Evolutionary conservation across 208 protist species (phyloP).

Genomic region (Perkinsela sp.): DNA sequence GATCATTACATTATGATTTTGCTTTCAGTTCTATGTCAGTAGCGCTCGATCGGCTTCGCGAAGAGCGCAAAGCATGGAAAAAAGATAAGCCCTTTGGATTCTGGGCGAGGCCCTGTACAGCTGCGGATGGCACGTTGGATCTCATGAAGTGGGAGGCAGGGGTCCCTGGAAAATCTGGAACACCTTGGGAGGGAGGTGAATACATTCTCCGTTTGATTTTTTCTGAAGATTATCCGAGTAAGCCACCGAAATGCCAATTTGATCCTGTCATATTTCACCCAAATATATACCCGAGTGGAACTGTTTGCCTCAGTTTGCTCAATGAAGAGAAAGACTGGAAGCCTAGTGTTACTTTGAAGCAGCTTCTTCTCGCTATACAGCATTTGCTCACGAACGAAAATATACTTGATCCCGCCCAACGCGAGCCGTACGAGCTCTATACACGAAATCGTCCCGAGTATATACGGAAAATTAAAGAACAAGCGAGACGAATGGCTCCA

Average conservation of each 20-base stretch:
- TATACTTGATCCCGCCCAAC: conserved; percentile 84
- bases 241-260: conserved; percentile 91
- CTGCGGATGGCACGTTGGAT: conserved; percentile 37
- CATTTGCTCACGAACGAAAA: conserved; percentile 89
- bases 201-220: conserved; percentile 79
- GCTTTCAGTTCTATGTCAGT: conserved; percentile 13
- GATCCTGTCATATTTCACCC: conserved; percentile 88
- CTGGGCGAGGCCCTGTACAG: conserved; percentile 16
- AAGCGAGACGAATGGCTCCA: conserved; percentile 11
- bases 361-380: conserved; percentile 94
- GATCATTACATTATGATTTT: too few relatives aligned
- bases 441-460: conserved; percentile 43
- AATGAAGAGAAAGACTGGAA: conserved; percentile 96
- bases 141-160: conserved; percentile 84
- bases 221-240: conserved; percentile 86
- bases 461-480: conserved; percentile 38
- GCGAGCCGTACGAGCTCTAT: conserved; percentile 73
- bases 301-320: conserved; percentile 92
- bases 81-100: conserved; percentile 54
- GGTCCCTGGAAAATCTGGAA: conserved; percentile 78
- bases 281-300: conserved; percentile 93
- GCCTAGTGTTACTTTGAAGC: conserved; percentile 87
- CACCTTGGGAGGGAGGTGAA: conserved; percentile 82
- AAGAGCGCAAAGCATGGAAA: conserved; percentile 54
- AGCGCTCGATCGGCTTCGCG: conserved; percentile 34